These are phyloP conservation scores for Gynochthodes officinalis DNA, from an alignment of 257 asterid genomes.

Conservation along the genomic window DNA sequence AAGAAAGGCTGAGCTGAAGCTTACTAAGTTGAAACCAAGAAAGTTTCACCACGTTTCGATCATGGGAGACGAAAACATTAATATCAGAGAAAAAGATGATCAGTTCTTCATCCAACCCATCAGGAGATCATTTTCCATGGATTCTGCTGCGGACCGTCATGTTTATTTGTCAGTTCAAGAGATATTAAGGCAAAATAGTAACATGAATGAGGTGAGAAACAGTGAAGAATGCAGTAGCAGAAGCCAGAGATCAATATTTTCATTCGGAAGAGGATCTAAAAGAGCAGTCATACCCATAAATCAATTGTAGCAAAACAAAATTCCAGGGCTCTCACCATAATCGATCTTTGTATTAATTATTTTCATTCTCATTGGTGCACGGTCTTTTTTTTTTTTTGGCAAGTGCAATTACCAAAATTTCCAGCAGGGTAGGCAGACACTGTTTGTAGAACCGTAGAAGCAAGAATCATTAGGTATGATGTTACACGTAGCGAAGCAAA, in stretches of 20 bases:
- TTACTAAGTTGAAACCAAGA: constrained; percentile 28
- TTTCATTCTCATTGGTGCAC: neutral
- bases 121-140: constrained; percentile 89
- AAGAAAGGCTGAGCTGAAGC: constrained; percentile 39
- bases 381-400: neutral
- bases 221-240: constrained; percentile 60
- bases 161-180: constrained; percentile 64
- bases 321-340: neutral
- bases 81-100: constrained; percentile 47
- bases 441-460: neutral
- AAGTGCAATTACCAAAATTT: neutral
- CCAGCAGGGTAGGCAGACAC: neutral
- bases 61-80: constrained; percentile 77
- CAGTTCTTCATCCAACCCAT: constrained; percentile 59
- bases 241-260: constrained; percentile 59
- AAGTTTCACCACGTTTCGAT: constrained; percentile 56
- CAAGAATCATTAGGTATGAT: constrained; percentile 17
- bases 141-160: constrained; percentile 58
- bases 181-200: constrained; percentile 39
- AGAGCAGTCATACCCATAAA: constrained; percentile 51
- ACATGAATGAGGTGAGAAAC: constrained; percentile 26
- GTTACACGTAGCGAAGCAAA: constrained; percentile 15
- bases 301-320: constrained; percentile 23
- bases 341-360: neutral
- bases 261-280: constrained; percentile 66